Conservation (phyloP, 148 eudicot species). For the Chenopodium berlandieri region DNA sequence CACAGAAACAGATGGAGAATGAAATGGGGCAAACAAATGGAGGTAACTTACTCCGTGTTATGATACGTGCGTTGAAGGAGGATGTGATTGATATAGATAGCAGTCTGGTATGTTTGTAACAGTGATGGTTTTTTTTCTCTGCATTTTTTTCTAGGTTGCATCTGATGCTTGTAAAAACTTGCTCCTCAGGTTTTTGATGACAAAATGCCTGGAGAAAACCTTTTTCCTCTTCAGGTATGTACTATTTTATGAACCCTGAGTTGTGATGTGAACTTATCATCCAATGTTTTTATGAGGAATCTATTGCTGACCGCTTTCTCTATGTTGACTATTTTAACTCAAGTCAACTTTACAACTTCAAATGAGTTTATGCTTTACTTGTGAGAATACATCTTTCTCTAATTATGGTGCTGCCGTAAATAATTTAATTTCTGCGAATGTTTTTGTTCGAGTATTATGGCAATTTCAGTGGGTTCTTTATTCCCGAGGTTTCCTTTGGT, state of each 20-base stretch:
- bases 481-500: background rate
- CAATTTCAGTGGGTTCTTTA: background rate
- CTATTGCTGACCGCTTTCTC: background rate
- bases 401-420: too few species aligned
- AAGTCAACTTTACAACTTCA: background rate
- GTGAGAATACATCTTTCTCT: conserved; percentile 3
- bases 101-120: conserved; percentile 61
- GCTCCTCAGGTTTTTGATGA: conserved; percentile 75
- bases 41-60: conserved; percentile 72
- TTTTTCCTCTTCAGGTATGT: conserved; percentile 83
- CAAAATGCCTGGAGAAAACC: conserved; percentile 81
- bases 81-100: conserved; percentile 79
- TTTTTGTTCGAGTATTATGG: background rate
- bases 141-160: conserved; percentile 9
- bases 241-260: background rate
- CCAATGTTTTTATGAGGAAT: background rate
- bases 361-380: background rate
- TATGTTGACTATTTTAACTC: background rate
- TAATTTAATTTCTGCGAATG: background rate
- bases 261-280: background rate
- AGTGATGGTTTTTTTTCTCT: background rate
- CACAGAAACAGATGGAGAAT: conserved; percentile 81
- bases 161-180: background rate
- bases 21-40: conserved; percentile 69
- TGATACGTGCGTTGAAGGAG: conserved; percentile 82